Base-by-base conservation (phyloP, 2,329 filamentous ascomycete genomes). In the Hymenoscyphus salicellus region DNA sequence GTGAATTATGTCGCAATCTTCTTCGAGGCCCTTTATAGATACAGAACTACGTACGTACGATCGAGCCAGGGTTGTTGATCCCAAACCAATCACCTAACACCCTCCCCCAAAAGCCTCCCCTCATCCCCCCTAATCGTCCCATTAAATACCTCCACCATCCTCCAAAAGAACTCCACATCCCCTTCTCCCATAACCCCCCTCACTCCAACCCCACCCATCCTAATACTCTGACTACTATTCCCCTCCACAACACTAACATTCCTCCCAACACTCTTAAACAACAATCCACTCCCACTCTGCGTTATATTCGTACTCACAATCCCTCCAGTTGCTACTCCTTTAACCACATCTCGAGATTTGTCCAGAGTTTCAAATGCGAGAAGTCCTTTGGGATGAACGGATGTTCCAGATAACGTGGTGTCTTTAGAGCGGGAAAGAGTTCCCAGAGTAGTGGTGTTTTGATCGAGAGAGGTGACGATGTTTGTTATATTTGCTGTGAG, bases 351-450 rank as follows among this genome's bases (percentile, higher is more conserved):
- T 43, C 56, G 46, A 5, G 66, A 33, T 60, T 72, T 43, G 41
- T 71, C 61, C 60, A 76, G 52, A 4, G 74, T 63, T 30, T 76
- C 71, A 68, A 88, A 87, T 0, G 81, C 83, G 68, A 88, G 84
- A 5, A 88, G 75, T 1, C 84, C 85, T 0, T 81, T 84, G 0
- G 87, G 83, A 56, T 89, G 85, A n/a, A 83, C 78, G 1, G 80
- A 74, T 11, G 75, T 72, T 1, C 81, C 80, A 11, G 77, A 73
- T 5, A 82, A 77, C 23, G 32, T 49, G 28, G 64, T 64, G 30
- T 17, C 60, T 1, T 66, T 60, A 0, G 55, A 41, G 2, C 66
- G 33, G 0, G 36, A 38, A 14, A 63, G 57, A 6, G 38, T 36
- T 56, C 63, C 38, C 2, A 26, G 20, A 14, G 49, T 8, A 1